These are phyloP conservation scores for Vitis rotundifolia DNA, from an alignment of 164 flowering plant species.

Conservation along the genomic window DNA sequence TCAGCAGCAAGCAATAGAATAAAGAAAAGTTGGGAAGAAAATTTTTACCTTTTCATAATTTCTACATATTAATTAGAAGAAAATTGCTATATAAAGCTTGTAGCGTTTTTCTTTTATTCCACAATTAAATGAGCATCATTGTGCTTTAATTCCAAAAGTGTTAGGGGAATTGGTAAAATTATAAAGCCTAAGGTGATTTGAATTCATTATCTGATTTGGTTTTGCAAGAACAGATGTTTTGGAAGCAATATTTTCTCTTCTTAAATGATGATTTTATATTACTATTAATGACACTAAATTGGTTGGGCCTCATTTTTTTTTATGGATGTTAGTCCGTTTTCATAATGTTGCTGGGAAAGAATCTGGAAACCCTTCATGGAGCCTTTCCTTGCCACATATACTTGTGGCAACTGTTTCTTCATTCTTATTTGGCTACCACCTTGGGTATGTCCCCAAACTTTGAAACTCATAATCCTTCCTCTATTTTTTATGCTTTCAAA, in stretches of 20 bases:
- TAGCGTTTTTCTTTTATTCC: background rate
- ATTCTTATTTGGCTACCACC: slow-evolving; percentile 88
- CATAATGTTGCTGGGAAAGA: slow-evolving; percentile 43
- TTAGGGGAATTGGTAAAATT: background rate
- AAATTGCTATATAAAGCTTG: background rate
- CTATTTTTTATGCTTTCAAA: background rate
- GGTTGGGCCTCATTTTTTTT: background rate
- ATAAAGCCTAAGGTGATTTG: background rate
- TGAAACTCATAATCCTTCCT: slow-evolving; percentile 3
- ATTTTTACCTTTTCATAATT: background rate
- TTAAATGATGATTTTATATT: background rate
- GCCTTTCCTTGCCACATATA: slow-evolving; percentile 66
- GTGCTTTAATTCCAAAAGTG: background rate
- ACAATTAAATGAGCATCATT: background rate
- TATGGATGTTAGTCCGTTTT: slow-evolving; percentile 34
- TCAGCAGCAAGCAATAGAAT: no score
- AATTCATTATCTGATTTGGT: background rate
- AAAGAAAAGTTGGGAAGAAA: no score
- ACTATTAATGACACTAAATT: background rate
- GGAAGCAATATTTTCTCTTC: background rate
- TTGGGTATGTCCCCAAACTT: slow-evolving; percentile 55
- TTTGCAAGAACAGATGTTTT: background rate
- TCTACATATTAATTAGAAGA: background rate
- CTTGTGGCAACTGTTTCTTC: slow-evolving; percentile 71
- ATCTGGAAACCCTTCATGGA: slow-evolving; percentile 67